Base-by-base conservation (phyloP, 768 basidiomycete genomes). In the Tubosaeta brunneosetosa region DNA sequence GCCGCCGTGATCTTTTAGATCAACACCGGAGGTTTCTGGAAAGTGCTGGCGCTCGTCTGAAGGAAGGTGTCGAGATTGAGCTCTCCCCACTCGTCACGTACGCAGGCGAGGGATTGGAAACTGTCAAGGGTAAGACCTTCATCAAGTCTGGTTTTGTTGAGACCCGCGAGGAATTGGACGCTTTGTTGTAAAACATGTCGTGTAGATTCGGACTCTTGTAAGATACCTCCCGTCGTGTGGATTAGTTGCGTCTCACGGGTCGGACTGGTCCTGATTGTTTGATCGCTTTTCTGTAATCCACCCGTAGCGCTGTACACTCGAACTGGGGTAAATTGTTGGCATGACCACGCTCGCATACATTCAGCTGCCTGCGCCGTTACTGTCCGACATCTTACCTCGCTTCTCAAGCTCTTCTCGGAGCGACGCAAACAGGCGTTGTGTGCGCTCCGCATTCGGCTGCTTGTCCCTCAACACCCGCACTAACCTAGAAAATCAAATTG, bases 1-100 rank as follows among this genome's bases (percentile, higher is more conserved):
- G 92, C 61, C 81, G 94, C 43, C 79, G 83, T 37, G 95, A 98
- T 72, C 76, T 99, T 44, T 79, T 97, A 49, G 80, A 84, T 27
- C 93, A 97, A 73, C 92, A 97, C 66, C 80, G 71, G 64, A 77
- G 89, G 40, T 98, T 91, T 82, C 72, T 99, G 62, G 83, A 86
- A 66, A 66, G 50, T 1, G 88, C 88, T 0, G 95, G 95, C 6
- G 93, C 89, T 14, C 74, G 60, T 31, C 76, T 91, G n/a, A 66
- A 72, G 40, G 83, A 86, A 1, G 86, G 77, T 36, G 84, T 88
- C 16, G 89, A 94, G 67, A 87, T 98, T 52, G 97, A 99, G 71
- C 74, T 98, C 47, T 90, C 89, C 2, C 94, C 97, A 16, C 73
- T 85, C 9, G 84, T 94, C 52, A 87, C 82, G 62, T 99, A 97